Conservation (phyloP, 768 basidiomycete genomes). For the Chalciporus piperatus region DNA sequence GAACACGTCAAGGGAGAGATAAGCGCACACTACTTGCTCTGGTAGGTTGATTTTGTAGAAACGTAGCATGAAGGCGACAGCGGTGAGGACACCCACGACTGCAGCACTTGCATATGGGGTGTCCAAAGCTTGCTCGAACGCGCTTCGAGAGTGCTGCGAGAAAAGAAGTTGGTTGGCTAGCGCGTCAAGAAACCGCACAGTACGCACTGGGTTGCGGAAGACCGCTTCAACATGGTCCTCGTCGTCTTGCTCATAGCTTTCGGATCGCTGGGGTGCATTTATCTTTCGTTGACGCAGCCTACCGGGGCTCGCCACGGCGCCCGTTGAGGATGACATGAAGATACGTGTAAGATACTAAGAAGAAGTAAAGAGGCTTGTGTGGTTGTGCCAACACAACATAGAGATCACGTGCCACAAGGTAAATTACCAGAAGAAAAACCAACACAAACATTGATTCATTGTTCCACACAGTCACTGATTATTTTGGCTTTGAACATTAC, state of each 20-base stretch:
- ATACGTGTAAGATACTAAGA: slow-evolving; percentile 5
- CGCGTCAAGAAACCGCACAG: slow-evolving; percentile 1
- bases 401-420: slow-evolving; percentile 21
- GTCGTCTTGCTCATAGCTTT: slow-evolving; percentile 38
- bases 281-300: slow-evolving; percentile 32
- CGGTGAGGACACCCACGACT: slow-evolving; percentile 63
- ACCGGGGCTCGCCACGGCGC: slow-evolving; percentile 32
- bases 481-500: no score
- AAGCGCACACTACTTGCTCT: slow-evolving; percentile 87
- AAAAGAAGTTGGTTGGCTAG: slow-evolving; percentile 12
- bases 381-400: slow-evolving; percentile 5
- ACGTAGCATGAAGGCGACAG: slow-evolving; percentile 76
- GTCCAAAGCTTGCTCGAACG: slow-evolving; percentile 60
- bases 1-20: neutral
- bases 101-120: slow-evolving; percentile 58
- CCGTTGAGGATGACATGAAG: slow-evolving; percentile 5
- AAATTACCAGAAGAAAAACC: neutral
- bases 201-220: slow-evolving; percentile 48
- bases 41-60: slow-evolving; percentile 96
- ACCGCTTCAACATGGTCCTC: slow-evolving; percentile 52
- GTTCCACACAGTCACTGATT: no score
- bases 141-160: slow-evolving; percentile 55
- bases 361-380: neutral
- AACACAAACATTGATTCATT: neutral
- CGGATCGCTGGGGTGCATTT: slow-evolving; percentile 16